Evolutionary conservation across 1,139 yeast genomes (phyloP).

Genomic region (Scheffersomyces cryptocercus): DNA sequence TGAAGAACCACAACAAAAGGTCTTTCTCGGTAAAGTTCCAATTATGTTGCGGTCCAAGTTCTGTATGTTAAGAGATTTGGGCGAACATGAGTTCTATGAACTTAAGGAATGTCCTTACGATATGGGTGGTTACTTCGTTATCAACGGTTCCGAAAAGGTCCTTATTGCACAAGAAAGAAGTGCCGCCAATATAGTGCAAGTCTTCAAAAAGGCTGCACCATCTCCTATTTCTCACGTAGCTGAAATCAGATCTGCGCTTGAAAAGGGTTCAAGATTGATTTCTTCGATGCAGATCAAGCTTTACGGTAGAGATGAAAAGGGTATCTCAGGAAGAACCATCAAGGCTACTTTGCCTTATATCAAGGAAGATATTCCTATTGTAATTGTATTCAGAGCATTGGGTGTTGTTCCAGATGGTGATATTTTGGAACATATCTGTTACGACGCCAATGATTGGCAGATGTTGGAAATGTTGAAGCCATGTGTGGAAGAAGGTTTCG

Average conservation of each 20-base stretch:
- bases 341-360: slow-evolving; percentile 96
- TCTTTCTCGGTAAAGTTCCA: slow-evolving; percentile 94
- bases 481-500: slow-evolving; percentile 98
- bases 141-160: slow-evolving; percentile 97
- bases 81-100: slow-evolving; percentile 94
- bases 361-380: slow-evolving; percentile 94
- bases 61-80: slow-evolving; percentile 87
- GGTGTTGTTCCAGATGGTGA: slow-evolving; percentile 99
- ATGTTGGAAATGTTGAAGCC: slow-evolving; percentile 99
- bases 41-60: slow-evolving; percentile 96
- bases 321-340: slow-evolving; percentile 76
- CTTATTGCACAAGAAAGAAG: slow-evolving; percentile 97
- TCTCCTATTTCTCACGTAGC: slow-evolving; percentile 96
- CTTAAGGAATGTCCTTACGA: slow-evolving; percentile 98
- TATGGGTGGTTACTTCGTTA: slow-evolving; percentile 98
- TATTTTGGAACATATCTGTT: slow-evolving; percentile 95
- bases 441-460: slow-evolving; percentile 98
- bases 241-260: slow-evolving; percentile 94
- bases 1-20: slow-evolving; percentile 67
- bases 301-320: slow-evolving; percentile 79
- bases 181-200: slow-evolving; percentile 98
- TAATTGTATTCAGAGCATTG: slow-evolving; percentile 93
- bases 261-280: slow-evolving; percentile 93
- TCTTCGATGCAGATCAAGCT: slow-evolving; percentile 93
- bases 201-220: slow-evolving; percentile 95